phyloP scores from a whole-genome alignment of 345 rosid species.

The Populus deltoides region DNA sequence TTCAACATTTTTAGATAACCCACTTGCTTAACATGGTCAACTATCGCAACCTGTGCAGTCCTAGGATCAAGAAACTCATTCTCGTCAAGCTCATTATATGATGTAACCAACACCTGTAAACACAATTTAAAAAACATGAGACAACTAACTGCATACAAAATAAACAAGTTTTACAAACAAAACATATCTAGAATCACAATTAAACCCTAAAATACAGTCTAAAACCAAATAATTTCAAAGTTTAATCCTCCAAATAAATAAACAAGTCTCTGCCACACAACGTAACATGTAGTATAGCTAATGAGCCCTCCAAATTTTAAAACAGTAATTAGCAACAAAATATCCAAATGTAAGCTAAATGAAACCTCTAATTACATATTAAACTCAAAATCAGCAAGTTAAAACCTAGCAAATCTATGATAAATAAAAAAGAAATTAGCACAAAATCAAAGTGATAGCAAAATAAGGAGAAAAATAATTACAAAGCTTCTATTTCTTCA shows the following conservation, averaged over 20 bases:
- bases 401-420: background rate
- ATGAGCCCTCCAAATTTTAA: background rate
- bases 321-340: no score
- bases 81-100: conserved; percentile 57
- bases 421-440: background rate
- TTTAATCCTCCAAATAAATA: background rate
- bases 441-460: background rate
- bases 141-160: background rate
- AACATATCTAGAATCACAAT: no score
- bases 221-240: no score
- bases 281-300: no score
- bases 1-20: background rate
- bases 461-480: background rate
- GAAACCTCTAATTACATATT: background rate
- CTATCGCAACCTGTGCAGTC: conserved; percentile 79
- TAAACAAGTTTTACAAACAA: background rate
- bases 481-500: conserved; percentile 10
- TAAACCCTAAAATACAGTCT: background rate
- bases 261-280: background rate
- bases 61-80: conserved; percentile 87
- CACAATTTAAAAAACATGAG: background rate
- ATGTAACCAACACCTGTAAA: conserved; percentile 62
- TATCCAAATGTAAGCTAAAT: no score
- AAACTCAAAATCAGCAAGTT: background rate
- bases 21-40: conserved; percentile 96